Percentiles rank a stretch among this genome's conserved stretches.
Evolutionary conservation across 2,329 filamentous ascomycete species (phyloP).

Genomic region (Microsporum audouinii): DNA sequence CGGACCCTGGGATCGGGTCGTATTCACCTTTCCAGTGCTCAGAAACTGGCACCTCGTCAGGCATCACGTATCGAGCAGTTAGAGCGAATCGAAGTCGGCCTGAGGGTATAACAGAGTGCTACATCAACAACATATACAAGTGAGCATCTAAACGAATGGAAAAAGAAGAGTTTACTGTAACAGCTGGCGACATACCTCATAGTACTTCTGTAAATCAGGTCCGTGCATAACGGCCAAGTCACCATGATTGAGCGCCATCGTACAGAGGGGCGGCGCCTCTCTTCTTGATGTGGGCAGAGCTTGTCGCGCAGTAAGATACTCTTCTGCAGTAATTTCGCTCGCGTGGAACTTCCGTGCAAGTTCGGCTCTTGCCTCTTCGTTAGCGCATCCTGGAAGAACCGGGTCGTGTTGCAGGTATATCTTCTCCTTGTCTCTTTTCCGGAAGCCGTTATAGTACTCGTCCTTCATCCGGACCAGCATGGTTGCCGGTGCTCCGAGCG

Average conservation of each 20-base stretch:
- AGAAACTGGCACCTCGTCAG: slow-evolving; percentile 23
- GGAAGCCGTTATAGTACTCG: slow-evolving; percentile 33
- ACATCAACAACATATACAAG: not conserved
- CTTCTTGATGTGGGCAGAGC: slow-evolving; percentile 22
- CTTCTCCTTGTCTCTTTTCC: slow-evolving; percentile 6
- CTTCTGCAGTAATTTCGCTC: slow-evolving; percentile 14
- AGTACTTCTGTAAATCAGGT: slow-evolving; percentile 42
- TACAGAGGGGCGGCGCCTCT: slow-evolving; percentile 27
- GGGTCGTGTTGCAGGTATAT: slow-evolving; percentile 18
- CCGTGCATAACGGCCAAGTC: slow-evolving; percentile 51
- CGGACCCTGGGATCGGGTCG: slow-evolving; percentile 6
- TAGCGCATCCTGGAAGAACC: slow-evolving; percentile 23
- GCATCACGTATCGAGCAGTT: slow-evolving; percentile 38
- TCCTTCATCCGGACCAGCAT: slow-evolving; percentile 47
- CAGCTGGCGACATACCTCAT: slow-evolving; percentile 31
- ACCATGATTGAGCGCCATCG: slow-evolving; percentile 42
- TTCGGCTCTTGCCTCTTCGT: slow-evolving; percentile 16
- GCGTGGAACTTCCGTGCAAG: slow-evolving; percentile 17
- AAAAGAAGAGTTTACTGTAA: not conserved
- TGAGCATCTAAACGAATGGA: not conserved
- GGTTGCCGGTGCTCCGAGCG: slow-evolving; percentile 40
- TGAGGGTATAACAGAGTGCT: slow-evolving; percentile 36
- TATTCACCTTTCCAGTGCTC: slow-evolving; percentile 15
- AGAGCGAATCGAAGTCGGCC: slow-evolving; percentile 39
- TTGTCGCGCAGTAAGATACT: slow-evolving; percentile 18